Base-by-base conservation (phyloP, 2,329 filamentous ascomycete genomes). In the Beauveria brongniartii region DNA sequence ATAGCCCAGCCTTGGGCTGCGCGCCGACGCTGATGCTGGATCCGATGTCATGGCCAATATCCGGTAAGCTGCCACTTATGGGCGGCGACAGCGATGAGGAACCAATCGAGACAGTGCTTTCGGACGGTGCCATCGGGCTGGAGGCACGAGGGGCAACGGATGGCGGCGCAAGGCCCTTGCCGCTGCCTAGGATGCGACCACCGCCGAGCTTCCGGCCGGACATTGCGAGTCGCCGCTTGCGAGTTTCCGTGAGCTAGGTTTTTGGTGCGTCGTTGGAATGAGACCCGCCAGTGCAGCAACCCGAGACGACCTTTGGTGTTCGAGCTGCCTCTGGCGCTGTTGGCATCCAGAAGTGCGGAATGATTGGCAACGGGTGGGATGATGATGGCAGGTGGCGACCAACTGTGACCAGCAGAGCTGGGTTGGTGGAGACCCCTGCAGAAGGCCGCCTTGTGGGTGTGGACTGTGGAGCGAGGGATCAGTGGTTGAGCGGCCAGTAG, bases 161-260 rank as follows among this genome's bases (percentile, higher is more conserved):
- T 28, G 83, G 80, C 69, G 91, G 89, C 67, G 87, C 89, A 69
- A 96, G 84, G 69, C 88, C 86, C 75, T 88, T 91, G 69, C 91
- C 91, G 77, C 83, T 95, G 70, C 93, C 93, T 69, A 97, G 80
- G 71, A 97, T 87, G 78, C 93, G 87, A 73, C 93, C 93, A 76
- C 93, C 92, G 75, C 93, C 93, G 74, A 97, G 83, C 80, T 89
- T 92, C 79, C 90, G 86, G 74, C 83, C 83, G 69, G 91, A 89
- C 91, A 96, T 96, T 74, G 69, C 64, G 64, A 57, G 61, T 24
- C 20, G 55, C 43, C 43, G 55, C 47, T 96, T 74, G 69, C 64
- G 64, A 58, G 61, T 24, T 26, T 53, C 43, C 43, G 55, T 44
- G 30, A 34, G 43, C 24, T 43, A 5, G 7, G 6, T 28, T 3